Base-by-base conservation (phyloP, 805 yeast species). In the Ogataea allantospora region DNA sequence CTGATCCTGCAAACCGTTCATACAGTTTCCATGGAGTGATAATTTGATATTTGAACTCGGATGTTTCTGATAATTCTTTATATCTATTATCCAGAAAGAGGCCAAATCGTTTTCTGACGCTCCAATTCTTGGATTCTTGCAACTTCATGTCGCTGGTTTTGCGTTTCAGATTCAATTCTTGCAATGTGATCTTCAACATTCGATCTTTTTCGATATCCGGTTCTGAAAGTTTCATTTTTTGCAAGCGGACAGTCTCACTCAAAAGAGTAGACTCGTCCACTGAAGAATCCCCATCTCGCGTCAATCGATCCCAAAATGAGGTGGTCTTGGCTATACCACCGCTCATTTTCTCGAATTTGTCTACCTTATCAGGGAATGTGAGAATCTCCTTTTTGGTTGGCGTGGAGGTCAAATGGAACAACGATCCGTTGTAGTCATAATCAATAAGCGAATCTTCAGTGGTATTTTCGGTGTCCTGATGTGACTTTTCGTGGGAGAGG, bases 321-420 rank as follows among this genome's bases (percentile, higher is more conserved):
- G 23, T 43, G 2, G 43, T 11, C 25, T 48, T 46, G 1, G 51
- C 44, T 13, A 37, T 41, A 15, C 54, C 47, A 3, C 63, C 62
- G 27, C 58, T 51, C 29, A 58, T 37, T 28, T 53, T 46, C 40
- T 60, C 65, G 42, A 51, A 60, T 38, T 46, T 58, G 20, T 58
- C 54, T 14, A 59, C 42, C 31, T 53, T 59, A 12, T 52, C 54
- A 7, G 57, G 54, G 24, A 59, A 46, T 1, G 51, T 31, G 20
- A 46, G 27, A 12, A 23, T 24, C 14, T 25, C 14, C 16, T 17
- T 21, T 22, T 32, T 42, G 14, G 32, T 22, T 2, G 47, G 44
- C 5, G 50, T 36, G 4, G 50, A 42, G n/a, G 49, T 38, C 14
- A 35, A 23, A 12, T 36, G 14, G 30, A 36, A 30, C 8, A 29